Percentiles rank a stretch among this genome's conserved stretches.
Evolutionary conservation across 1,284 basidiomycete species (phyloP).

Genomic region (Tylopilus sp.): DNA sequence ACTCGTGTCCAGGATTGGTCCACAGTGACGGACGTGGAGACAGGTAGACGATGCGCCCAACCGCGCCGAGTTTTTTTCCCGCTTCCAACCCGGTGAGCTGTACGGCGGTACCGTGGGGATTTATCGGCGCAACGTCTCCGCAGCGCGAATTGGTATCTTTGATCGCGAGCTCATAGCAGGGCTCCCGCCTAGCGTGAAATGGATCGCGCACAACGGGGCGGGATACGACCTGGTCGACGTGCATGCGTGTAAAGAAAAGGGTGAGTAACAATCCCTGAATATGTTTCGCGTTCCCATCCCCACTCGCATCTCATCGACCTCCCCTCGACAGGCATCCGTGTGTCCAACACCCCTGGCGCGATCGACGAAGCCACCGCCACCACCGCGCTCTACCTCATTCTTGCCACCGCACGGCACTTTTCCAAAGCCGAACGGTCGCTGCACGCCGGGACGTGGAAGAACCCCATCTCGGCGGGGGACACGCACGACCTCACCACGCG

Average conservation of each 20-base stretch:
- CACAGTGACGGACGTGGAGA: background rate
- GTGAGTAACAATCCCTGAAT: no score
- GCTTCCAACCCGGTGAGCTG: conserved; percentile 64
- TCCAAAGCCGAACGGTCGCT: conserved; percentile 70
- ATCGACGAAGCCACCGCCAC: conserved; percentile 92
- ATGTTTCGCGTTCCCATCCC: background rate
- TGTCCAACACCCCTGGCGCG: conserved; percentile 91
- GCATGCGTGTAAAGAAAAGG: conserved; percentile 66
- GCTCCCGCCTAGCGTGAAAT: conserved; percentile 66
- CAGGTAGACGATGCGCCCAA: conserved; percentile 51
- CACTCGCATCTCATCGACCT: background rate
- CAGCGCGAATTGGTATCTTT: conserved; percentile 70
- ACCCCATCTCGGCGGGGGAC: conserved; percentile 40
- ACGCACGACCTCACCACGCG: conserved; percentile 76
- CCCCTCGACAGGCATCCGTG: conserved; percentile 60
- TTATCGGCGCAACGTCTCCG: conserved; percentile 72
- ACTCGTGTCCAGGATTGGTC: background rate
- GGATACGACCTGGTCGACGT: conserved; percentile 87
- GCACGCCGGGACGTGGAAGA: conserved; percentile 56
- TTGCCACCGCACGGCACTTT: conserved; percentile 80
- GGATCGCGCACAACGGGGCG: conserved; percentile 88
- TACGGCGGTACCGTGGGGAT: conserved; percentile 77
- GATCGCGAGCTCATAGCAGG: conserved; percentile 70
- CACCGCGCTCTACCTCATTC: conserved; percentile 80
- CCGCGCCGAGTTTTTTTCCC: conserved; percentile 67